Evolutionary conservation across 2,329 filamentous ascomycete species (phyloP).

Genomic region (Phyllosticta citriasiana): DNA sequence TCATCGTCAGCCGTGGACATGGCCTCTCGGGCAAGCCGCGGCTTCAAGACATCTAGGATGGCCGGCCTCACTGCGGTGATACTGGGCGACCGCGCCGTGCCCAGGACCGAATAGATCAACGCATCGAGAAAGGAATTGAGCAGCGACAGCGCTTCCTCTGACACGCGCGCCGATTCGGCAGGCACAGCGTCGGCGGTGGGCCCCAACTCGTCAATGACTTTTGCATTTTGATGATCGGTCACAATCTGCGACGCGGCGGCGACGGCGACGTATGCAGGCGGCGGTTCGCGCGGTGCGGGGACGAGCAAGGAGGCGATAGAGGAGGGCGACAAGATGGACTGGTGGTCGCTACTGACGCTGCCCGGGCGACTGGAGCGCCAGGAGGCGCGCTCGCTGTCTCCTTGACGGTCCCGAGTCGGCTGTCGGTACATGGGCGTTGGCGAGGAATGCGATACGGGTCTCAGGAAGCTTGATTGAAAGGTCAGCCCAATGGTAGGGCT

Average conservation of each 20-base stretch:
- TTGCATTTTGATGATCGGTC: constrained; percentile 74
- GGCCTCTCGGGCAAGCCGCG: constrained; percentile 76
- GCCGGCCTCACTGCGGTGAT: constrained; percentile 68
- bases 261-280: constrained; percentile 77
- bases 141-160: constrained; percentile 60
- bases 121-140: constrained; percentile 93
- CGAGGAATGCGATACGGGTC: neutral
- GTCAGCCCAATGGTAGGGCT: neutral
- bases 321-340: constrained; percentile 43
- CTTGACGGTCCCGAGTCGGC: neutral
- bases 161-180: constrained; percentile 60
- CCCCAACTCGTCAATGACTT: constrained; percentile 59
- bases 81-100: constrained; percentile 65
- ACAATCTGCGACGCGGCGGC: constrained; percentile 87
- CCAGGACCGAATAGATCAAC: constrained; percentile 83
- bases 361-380: constrained; percentile 27
- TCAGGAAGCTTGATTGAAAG: neutral
- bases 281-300: constrained; percentile 59
- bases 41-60: constrained; percentile 77
- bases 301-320: constrained; percentile 51
- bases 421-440: constrained; percentile 1
- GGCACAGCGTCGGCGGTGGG: constrained; percentile 49
- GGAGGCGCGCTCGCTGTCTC: constrained; percentile 14
- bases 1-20: constrained; percentile 78
- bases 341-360: constrained; percentile 60